phyloP scores from a whole-genome alignment of 2,329 filamentous ascomycete species.

The Xylariaceae sp. region DNA sequence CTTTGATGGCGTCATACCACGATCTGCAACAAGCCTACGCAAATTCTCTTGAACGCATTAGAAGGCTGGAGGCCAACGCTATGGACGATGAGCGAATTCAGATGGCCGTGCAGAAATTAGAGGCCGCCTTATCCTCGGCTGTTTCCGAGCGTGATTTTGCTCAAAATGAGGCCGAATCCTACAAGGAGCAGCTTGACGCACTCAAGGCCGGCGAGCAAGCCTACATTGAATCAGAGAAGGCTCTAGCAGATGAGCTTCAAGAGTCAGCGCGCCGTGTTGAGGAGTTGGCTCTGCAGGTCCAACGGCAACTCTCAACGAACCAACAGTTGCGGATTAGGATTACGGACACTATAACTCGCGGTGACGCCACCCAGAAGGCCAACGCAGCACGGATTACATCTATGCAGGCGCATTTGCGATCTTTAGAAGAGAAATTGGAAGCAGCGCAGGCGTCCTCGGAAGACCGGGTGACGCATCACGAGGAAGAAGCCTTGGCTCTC shows the following conservation, averaged over 20 bases:
- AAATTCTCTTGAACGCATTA: conserved; percentile 61
- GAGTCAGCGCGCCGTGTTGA: conserved; percentile 73
- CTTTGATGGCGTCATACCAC: conserved; percentile 66
- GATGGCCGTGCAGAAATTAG: conserved; percentile 58
- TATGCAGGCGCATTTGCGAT: conserved; percentile 73
- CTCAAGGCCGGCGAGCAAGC: conserved; percentile 52
- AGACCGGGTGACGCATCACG: conserved; percentile 73
- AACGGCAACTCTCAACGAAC: conserved; percentile 74
- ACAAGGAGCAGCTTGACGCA: conserved; percentile 55
- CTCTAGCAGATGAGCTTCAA: conserved; percentile 62
- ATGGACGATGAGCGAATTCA: conserved; percentile 54
- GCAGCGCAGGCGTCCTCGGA: conserved; percentile 81
- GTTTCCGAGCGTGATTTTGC: conserved; percentile 69
- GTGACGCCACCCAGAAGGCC: conserved; percentile 74
- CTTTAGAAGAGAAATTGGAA: conserved; percentile 78
- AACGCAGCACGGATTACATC: conserved; percentile 78
- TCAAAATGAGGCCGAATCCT: conserved; percentile 56
- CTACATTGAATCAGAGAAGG: conserved; percentile 55
- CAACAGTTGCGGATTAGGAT: conserved; percentile 69
- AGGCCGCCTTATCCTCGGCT: conserved; percentile 62
- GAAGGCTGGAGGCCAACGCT: conserved; percentile 51
- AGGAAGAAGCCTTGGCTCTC: conserved; percentile 73
- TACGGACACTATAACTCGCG: conserved; percentile 70
- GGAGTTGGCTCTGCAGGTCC: conserved; percentile 71
- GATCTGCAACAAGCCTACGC: conserved; percentile 68